These are phyloP conservation scores for Lentinula raphanica DNA, from an alignment of 768 basidiomycete species.

Conservation along the genomic window DNA sequence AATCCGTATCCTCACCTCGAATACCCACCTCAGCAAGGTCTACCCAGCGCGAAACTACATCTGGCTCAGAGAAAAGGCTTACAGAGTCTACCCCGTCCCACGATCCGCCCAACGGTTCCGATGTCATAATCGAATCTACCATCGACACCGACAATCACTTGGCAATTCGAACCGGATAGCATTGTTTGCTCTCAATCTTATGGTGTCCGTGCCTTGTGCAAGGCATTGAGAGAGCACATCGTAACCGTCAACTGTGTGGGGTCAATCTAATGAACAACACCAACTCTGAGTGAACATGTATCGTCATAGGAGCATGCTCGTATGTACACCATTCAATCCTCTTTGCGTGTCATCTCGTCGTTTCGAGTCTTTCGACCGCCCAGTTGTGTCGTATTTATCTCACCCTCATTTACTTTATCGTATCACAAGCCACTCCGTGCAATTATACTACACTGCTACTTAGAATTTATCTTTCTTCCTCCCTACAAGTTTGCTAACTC, in stretches of 20 bases:
- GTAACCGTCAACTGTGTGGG: no score
- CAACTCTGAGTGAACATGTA: not conserved
- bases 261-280: no score
- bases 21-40: slow-evolving; percentile 15
- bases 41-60: not conserved
- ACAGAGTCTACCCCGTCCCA: not conserved
- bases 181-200: not conserved
- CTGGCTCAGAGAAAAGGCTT: not conserved
- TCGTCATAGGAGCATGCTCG: not conserved
- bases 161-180: not conserved
- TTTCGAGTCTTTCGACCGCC: no score
- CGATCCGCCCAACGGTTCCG: not conserved
- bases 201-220: not conserved
- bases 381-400: not conserved
- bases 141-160: not conserved
- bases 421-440: not conserved
- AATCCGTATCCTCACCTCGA: slow-evolving; percentile 30
- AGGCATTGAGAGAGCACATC: not conserved
- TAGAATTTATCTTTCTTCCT: not conserved
- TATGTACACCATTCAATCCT: not conserved
- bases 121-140: not conserved
- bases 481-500: not conserved
- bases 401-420: not conserved
- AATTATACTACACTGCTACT: not conserved
- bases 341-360: not conserved